phyloP scores from a whole-genome alignment of 2,329 filamentous ascomycete species.

The Alternaria viburni region DNA sequence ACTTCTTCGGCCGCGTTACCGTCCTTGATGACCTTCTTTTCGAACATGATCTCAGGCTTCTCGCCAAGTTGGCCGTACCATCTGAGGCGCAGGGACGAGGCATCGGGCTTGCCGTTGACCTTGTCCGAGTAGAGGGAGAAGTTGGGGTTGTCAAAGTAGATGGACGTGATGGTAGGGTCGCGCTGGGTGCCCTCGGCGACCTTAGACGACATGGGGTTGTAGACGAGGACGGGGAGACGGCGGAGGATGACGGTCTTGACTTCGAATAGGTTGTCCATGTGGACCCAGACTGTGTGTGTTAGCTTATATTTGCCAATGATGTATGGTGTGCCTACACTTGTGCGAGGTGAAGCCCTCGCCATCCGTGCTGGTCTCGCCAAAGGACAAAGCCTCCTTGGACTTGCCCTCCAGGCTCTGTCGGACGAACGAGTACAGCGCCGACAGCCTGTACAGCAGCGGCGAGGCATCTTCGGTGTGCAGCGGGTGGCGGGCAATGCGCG shows the following conservation, averaged over 20 bases:
- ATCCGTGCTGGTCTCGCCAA: slow-evolving; percentile 49
- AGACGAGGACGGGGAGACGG: slow-evolving; percentile 87
- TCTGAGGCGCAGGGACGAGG: slow-evolving; percentile 81
- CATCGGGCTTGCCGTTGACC: slow-evolving; percentile 75
- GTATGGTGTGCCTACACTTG: slow-evolving; percentile 68
- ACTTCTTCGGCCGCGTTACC: slow-evolving; percentile 79
- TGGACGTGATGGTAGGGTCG: slow-evolving; percentile 90
- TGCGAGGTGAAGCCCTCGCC: slow-evolving; percentile 79
- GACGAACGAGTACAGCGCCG: slow-evolving; percentile 94
- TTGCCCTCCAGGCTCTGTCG: slow-evolving; percentile 78
- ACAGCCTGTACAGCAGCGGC: slow-evolving; percentile 84
- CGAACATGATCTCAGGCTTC: slow-evolving; percentile 80
- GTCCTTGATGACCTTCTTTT: slow-evolving; percentile 85
- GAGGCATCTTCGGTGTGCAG: slow-evolving; percentile 97
- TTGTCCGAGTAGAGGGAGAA: slow-evolving; percentile 90
- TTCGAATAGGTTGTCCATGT: slow-evolving; percentile 92
- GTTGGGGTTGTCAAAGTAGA: slow-evolving; percentile 90
- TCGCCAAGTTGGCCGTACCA: slow-evolving; percentile 88
- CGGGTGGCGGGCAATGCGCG: slow-evolving; percentile 83
- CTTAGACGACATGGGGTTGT: slow-evolving; percentile 86
- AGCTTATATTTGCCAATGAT: slow-evolving; percentile 27
- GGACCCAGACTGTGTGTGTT: slow-evolving; percentile 78
- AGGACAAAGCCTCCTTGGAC: slow-evolving; percentile 51
- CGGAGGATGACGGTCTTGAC: slow-evolving; percentile 96
- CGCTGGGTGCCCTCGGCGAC: slow-evolving; percentile 76